These are phyloP conservation scores for Inga leiocalycina DNA, from an alignment of 306 rosid genomes.

Conservation along the genomic window DNA sequence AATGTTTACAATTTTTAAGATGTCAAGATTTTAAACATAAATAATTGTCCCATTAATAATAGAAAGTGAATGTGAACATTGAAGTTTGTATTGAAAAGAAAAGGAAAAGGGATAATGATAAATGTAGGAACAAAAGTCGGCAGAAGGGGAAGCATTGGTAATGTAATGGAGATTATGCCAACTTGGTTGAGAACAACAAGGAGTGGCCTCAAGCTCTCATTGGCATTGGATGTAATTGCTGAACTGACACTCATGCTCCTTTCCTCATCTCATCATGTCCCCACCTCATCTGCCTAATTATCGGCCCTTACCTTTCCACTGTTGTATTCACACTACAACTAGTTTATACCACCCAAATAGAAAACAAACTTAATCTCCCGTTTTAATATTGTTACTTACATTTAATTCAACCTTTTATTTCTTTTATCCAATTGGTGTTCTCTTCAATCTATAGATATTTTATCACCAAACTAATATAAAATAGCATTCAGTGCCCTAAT, in stretches of 20 bases:
- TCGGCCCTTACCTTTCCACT: slow-evolving; percentile 29
- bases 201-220: not conserved
- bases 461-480: too few relatives aligned
- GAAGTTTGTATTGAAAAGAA: not conserved
- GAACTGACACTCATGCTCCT: not conserved
- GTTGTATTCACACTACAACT: slow-evolving; percentile 31
- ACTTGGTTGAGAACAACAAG: slow-evolving; percentile 20
- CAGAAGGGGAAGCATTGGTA: slow-evolving; percentile 6
- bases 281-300: slow-evolving; percentile 30
- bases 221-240: not conserved
- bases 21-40: too few relatives aligned
- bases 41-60: not conserved
- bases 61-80: not conserved
- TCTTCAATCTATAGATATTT: not conserved
- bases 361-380: not conserved
- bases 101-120: not conserved
- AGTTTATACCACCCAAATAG: not conserved
- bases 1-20: not conserved
- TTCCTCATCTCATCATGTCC: slow-evolving; percentile 16
- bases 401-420: not conserved
- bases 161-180: slow-evolving; percentile 11
- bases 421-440: too few relatives aligned
- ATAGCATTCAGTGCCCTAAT: too few relatives aligned
- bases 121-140: slow-evolving; percentile 34
- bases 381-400: not conserved